Percentiles rank a stretch among this genome's conserved stretches.
These are phyloP conservation scores for Chlorophyllum brunneum DNA, from an alignment of 768 basidiomycete genomes.

Conservation along the genomic window DNA sequence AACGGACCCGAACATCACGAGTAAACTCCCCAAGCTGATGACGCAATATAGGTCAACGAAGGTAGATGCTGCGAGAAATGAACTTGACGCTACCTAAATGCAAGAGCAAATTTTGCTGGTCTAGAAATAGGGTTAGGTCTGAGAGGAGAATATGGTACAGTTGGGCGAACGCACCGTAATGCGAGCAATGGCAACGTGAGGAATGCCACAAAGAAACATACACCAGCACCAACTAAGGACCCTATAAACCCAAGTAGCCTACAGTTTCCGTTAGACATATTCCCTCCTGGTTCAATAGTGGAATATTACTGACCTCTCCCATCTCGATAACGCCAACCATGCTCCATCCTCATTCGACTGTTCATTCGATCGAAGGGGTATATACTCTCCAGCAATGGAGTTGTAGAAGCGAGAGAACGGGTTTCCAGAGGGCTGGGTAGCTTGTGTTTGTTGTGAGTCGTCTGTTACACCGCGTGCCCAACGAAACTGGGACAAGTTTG, in stretches of 20 bases:
- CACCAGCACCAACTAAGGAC: constrained; percentile 84
- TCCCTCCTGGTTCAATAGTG: not conserved
- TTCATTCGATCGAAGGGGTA: constrained; percentile 80
- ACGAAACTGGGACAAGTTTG: constrained; percentile 79
- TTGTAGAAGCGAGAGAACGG: constrained; percentile 88
- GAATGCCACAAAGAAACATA: constrained; percentile 93
- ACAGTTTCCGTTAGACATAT: not conserved
- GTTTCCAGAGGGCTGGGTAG: constrained; percentile 38
- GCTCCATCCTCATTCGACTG: constrained; percentile 94
- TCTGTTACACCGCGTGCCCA: constrained; percentile 75
- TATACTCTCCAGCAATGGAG: constrained; percentile 79
- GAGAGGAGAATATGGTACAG: constrained; percentile 10
- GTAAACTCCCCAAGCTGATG: constrained; percentile 74
- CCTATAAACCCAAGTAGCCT: constrained; percentile 89
- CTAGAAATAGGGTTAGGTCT: constrained; percentile 34
- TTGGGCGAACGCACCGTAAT: constrained; percentile 26
- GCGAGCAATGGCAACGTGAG: constrained; percentile 63
- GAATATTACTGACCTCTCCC: constrained; percentile 71
- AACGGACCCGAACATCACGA: constrained; percentile 93
- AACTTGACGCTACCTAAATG: constrained; percentile 62
- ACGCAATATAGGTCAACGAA: constrained; percentile 10
- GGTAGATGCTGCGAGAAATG: not conserved
- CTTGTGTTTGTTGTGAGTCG: constrained; percentile 54
- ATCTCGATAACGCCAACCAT: constrained; percentile 86
- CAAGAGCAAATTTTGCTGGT: constrained; percentile 87